phyloP scores from a whole-genome alignment of 2,329 filamentous ascomycete species.

The Didymella exigua region DNA sequence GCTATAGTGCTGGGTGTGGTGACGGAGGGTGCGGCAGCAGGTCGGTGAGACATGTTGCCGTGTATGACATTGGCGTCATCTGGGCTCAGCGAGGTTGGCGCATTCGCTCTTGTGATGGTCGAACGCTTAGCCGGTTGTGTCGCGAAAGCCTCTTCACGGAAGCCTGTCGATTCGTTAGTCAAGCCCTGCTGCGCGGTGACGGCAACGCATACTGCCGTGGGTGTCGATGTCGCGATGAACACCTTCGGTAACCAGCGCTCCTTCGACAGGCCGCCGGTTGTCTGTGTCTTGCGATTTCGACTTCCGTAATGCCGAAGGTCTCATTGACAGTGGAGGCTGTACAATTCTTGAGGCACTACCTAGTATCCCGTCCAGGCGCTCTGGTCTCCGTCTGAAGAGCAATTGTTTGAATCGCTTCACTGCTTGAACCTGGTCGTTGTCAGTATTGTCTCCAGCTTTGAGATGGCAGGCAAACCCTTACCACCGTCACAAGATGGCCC shows the following conservation, averaged over 20 bases:
- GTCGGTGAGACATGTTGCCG: conserved; percentile 42
- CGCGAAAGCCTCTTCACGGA: conserved; percentile 15
- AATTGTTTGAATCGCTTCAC: conserved; percentile 86
- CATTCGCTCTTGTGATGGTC: conserved; percentile 21
- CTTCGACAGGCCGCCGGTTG: conserved; percentile 57
- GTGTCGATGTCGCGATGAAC: conserved; percentile 56
- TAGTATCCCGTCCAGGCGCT: conserved; percentile 63
- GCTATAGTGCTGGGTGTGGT: conserved; percentile 21
- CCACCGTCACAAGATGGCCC: conserved; percentile 82
- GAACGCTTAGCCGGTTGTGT: conserved; percentile 12
- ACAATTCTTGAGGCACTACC: conserved; percentile 64
- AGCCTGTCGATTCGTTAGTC: conserved; percentile 4
- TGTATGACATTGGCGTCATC: conserved; percentile 37
- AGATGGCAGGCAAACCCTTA: conserved; percentile 47
- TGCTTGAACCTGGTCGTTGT: conserved; percentile 73
- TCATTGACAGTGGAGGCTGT: conserved; percentile 62
- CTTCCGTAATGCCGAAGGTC: conserved; percentile 48
- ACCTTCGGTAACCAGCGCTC: conserved; percentile 59
- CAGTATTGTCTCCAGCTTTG: neutral
- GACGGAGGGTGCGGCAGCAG: conserved; percentile 31
- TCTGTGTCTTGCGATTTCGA: conserved; percentile 59
- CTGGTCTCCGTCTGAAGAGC: conserved; percentile 62
- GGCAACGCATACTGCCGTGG: conserved; percentile 23
- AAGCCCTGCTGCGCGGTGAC: neutral
- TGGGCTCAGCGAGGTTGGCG: conserved; percentile 26